phyloP scores from a whole-genome alignment of 2,329 filamentous ascomycete species.

The Colletotrichum euphorbiae region DNA sequence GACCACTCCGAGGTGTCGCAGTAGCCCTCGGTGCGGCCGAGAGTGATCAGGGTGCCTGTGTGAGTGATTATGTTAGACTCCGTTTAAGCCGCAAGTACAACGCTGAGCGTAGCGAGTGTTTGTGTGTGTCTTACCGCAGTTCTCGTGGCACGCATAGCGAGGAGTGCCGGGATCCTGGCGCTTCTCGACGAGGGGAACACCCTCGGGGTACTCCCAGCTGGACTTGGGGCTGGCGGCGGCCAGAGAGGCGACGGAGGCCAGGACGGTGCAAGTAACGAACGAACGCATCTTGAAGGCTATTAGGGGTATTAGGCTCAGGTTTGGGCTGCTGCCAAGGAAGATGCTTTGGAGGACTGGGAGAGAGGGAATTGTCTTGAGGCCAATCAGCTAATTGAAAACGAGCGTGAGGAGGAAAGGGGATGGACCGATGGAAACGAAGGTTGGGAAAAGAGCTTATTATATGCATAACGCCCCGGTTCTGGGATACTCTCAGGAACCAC shows the following conservation, averaged over 20 bases:
- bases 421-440: background rate
- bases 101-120: background rate
- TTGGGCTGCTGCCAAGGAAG: background rate
- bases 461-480: constrained; percentile 12
- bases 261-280: constrained; percentile 34
- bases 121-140: constrained; percentile 53
- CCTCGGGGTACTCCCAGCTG: constrained; percentile 32
- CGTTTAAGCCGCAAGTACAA: background rate
- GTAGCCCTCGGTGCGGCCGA: constrained; percentile 49
- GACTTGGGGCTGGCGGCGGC: constrained; percentile 22
- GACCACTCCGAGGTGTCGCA: constrained; percentile 55
- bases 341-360: constrained; percentile 25
- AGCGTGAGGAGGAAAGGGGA: constrained; percentile 24
- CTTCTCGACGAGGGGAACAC: constrained; percentile 45
- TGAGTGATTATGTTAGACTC: background rate
- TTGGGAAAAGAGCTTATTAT: constrained; percentile 23
- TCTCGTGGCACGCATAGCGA: constrained; percentile 58
- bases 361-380: constrained; percentile 27
- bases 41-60: constrained; percentile 46
- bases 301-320: background rate
- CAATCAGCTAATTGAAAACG: constrained; percentile 24
- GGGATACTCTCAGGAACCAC: constrained; percentile 7
- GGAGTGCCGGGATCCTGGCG: constrained; percentile 59
- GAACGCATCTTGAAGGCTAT: constrained; percentile 36
- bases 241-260: constrained; percentile 33